phyloP scores from a whole-genome alignment of 352 stramenopile genomes.

The Globisporangium polare region DNA sequence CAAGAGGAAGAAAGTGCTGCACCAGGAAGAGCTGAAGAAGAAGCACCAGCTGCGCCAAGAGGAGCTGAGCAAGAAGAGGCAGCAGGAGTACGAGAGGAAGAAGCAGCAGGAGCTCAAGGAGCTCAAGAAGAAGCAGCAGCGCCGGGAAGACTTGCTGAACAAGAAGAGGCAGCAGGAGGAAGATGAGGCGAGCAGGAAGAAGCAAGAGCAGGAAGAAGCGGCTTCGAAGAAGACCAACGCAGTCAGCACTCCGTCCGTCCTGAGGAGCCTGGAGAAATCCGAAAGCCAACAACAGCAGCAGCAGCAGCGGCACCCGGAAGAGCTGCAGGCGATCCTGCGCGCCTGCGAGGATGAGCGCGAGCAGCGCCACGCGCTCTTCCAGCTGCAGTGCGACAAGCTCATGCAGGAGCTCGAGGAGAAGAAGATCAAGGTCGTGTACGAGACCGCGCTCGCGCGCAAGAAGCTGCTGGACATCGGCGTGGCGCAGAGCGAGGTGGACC shows the following conservation, averaged over 20 bases:
- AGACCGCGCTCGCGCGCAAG: conserved; percentile 33
- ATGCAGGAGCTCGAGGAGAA: conserved; percentile 20
- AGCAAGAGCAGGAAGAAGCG: background rate
- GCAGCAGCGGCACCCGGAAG: background rate
- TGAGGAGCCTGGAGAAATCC: background rate
- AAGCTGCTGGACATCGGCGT: conserved; percentile 36
- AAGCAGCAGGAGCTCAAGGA: background rate
- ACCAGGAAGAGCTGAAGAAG: background rate
- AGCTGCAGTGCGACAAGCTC: conserved; percentile 19
- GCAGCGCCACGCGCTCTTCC: conserved; percentile 16
- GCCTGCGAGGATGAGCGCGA: conserved; percentile 17
- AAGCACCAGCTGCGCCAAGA: conserved; percentile 1
- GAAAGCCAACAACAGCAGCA: background rate
- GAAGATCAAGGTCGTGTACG: conserved; percentile 18
- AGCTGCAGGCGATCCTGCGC: conserved; percentile 13
- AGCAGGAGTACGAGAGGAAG: background rate
- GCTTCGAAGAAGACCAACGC: background rate
- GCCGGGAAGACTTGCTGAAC: background rate
- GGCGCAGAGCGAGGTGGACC: conserved; percentile 15
- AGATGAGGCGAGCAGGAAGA: background rate
- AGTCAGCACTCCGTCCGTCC: background rate
- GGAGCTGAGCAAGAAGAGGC: background rate
- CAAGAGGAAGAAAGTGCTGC: background rate
- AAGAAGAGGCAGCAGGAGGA: background rate
- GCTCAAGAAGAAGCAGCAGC: background rate